These are phyloP conservation scores for Copromyces sp. DNA, from an alignment of 495 filamentous ascomycete species.

Conservation along the genomic window DNA sequence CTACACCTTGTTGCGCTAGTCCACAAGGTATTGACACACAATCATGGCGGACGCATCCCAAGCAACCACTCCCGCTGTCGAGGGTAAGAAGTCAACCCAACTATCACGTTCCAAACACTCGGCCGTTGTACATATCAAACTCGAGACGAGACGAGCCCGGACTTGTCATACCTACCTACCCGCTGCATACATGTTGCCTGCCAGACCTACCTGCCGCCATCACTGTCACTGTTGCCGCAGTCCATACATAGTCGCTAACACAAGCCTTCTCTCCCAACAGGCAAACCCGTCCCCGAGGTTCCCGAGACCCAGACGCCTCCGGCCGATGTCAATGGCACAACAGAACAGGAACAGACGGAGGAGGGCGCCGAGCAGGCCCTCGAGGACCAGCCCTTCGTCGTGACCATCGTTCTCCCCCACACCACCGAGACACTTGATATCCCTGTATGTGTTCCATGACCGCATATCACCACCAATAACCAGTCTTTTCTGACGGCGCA, in stretches of 20 bases:
- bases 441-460: slow-evolving; percentile 48
- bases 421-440: slow-evolving; percentile 69
- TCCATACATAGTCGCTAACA: not conserved
- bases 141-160: not conserved
- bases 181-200: not conserved
- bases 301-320: slow-evolving; percentile 8
- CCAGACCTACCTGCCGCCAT: not conserved
- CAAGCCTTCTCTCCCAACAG: slow-evolving; percentile 6
- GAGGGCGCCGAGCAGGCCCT: slow-evolving; percentile 17
- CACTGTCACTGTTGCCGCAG: not conserved
- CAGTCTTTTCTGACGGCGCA: slow-evolving; percentile 6
- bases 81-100: not conserved
- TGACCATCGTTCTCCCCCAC: slow-evolving; percentile 77
- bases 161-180: not conserved
- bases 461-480: not conserved
- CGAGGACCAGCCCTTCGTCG: slow-evolving; percentile 34
- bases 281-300: slow-evolving; percentile 11
- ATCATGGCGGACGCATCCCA: not conserved
- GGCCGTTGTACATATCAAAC: not conserved
- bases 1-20: not conserved
- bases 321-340: slow-evolving; percentile 5
- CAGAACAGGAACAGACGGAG: slow-evolving; percentile 6
- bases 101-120: not conserved
- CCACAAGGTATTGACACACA: not conserved
- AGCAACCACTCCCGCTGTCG: not conserved